Evolutionary conservation across 345 rosid genomes (phyloP), one percentile per base, ranked within the genome.

Genomic region (Kandelia obovata): DNA sequence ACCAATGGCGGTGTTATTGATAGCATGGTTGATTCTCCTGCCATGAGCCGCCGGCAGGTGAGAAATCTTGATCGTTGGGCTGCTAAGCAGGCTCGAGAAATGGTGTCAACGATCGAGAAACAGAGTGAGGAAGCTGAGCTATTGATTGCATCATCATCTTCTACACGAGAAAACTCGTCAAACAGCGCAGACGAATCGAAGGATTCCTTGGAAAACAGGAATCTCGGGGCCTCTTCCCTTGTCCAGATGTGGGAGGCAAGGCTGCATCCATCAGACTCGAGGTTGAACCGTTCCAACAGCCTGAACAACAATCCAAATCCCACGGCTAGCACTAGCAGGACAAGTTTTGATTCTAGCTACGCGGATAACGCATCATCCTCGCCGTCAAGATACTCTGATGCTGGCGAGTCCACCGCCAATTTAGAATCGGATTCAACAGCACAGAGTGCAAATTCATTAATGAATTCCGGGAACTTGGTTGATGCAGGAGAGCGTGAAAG

Each of bases 241-340:
- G 98, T 93, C 53, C 97, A 89, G 76, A 89, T 91, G 66, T 93
- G 98, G 96, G 97, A 93, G 70, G 92, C 94, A 1, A 86, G 91
- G 79, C 76, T 77, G 2, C 23, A 43, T 26, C 62, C 25, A 1
- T 53, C 59, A 3, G 60, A 62, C 6, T 47, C 5, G 46, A 26
- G 49, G 49, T 15, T 25, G 20, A 85, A 81, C 21, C 87, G 75
- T 51, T 79, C 82, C 68, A 71, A 76, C 13, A 75, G 73, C 59
- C 31, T 60, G 27, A 65, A 27, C 69, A 77, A 49, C 20, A 81
- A 70, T 34, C 58, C 56, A 0, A 78, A 66, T 67, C 79, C 75
- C 17, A 65, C 51, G 5, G 67, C 69, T 0, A n/a, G 28, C 65
- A 6, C 72, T 4, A 71, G 77, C 75, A 75, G 75, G 77, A 67